These are phyloP conservation scores for Debaryomyces fabryi DNA, from an alignment of 1,139 yeast genomes.

Conservation along the genomic window DNA sequence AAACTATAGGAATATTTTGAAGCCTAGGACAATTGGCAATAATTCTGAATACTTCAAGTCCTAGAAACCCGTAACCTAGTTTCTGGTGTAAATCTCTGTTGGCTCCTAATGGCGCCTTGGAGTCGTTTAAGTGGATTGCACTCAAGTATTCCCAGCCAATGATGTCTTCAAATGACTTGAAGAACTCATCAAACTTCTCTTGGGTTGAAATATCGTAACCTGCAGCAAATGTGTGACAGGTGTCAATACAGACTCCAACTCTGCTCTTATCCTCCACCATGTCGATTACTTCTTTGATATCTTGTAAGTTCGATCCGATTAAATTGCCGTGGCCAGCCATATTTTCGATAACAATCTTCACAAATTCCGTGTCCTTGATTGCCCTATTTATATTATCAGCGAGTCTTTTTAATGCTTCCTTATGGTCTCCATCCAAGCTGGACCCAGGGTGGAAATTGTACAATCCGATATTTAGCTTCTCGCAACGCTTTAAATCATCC, in stretches of 20 bases:
- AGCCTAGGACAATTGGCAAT: constrained; percentile 71
- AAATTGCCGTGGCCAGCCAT: constrained; percentile 98
- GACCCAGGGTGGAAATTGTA: constrained; percentile 98
- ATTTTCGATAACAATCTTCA: constrained; percentile 88
- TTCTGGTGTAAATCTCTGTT: constrained; percentile 91
- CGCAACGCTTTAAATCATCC: constrained; percentile 89
- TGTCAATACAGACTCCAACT: constrained; percentile 92
- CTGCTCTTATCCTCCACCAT: constrained; percentile 75
- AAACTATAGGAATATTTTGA: constrained; percentile 71
- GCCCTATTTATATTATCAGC: constrained; percentile 83
- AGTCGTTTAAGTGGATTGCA: constrained; percentile 89
- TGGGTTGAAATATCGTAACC: constrained; percentile 80
- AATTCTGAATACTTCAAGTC: constrained; percentile 78
- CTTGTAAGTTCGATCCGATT: constrained; percentile 81
- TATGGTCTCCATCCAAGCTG: constrained; percentile 71
- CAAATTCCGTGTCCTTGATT: constrained; percentile 69
- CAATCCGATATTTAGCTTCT: constrained; percentile 75
- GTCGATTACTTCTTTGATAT: constrained; percentile 72
- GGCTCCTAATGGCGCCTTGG: constrained; percentile 90
- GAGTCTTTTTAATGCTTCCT: constrained; percentile 61
- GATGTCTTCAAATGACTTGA: constrained; percentile 70
- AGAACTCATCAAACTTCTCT: constrained; percentile 61
- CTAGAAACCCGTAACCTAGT: constrained; percentile 86
- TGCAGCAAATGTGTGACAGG: constrained; percentile 95
- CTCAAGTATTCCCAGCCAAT: constrained; percentile 76